Evolutionary conservation across 2,329 filamentous ascomycete genomes (phyloP).

Genomic region (Penicillium brevicompactum): DNA sequence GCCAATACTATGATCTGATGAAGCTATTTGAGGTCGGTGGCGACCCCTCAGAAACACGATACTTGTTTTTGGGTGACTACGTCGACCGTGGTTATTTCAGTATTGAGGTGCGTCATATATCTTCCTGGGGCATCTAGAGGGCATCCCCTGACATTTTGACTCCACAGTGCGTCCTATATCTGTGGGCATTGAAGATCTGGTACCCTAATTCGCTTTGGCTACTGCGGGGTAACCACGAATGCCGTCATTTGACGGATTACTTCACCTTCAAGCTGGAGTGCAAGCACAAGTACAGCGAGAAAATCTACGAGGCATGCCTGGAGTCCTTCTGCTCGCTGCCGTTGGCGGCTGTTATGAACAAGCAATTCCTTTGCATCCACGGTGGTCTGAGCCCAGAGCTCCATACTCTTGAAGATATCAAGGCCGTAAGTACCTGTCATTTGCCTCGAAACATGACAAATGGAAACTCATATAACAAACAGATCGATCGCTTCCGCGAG

Average conservation of each 20-base stretch:
- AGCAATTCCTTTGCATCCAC: slow-evolving; percentile 98
- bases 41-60: slow-evolving; percentile 92
- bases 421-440: slow-evolving; percentile 63
- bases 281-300: slow-evolving; percentile 99
- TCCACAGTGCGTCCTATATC: slow-evolving; percentile 83
- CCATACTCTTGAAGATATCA: slow-evolving; percentile 91
- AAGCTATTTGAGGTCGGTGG: slow-evolving; percentile 98
- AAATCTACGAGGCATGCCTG: slow-evolving; percentile 96
- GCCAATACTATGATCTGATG: slow-evolving; percentile 99
- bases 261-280: slow-evolving; percentile 99
- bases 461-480: neutral
- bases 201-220: slow-evolving; percentile 98
- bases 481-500: slow-evolving; percentile 98
- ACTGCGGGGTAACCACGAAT: slow-evolving; percentile 96
- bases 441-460: neutral
- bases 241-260: slow-evolving; percentile 97
- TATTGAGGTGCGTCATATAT: slow-evolving; percentile 67
- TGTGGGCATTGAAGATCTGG: slow-evolving; percentile 98
- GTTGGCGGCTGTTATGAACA: slow-evolving; percentile 98
- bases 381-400: slow-evolving; percentile 94
- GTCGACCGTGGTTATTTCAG: slow-evolving; percentile 98
- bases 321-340: slow-evolving; percentile 95
- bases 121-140: neutral
- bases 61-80: slow-evolving; percentile 96
- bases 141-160: slow-evolving; percentile 10